Evolutionary conservation across 306 rosid genomes (phyloP), one percentile per base, ranked within the genome.

Genomic region (Echinosophora koreensis): DNA sequence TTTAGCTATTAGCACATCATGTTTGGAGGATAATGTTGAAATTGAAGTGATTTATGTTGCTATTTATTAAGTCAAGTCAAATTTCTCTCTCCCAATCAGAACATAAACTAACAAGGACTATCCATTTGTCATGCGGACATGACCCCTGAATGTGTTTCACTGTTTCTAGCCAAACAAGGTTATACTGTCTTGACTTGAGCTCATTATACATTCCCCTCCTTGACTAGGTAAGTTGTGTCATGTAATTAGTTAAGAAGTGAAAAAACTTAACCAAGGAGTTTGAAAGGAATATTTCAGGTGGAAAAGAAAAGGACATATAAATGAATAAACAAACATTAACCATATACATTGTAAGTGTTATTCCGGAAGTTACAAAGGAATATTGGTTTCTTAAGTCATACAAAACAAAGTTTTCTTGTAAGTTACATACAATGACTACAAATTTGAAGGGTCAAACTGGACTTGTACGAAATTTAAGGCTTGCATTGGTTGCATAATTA

Each of bases 101-200:
- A 77, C 51, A 54, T 56, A 46, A 37, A 28, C 28, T 35, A 41
- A 49, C 54, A 9, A 58, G 73, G 59, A 22, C 5, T 52, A 18
- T 66, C 72, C 86, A 78, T 54, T 72, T 84, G 83, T 81, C 77
- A 80, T 35, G 64, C 16, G 44, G 51, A 56, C 59, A 58, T 4
- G 15, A 11, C 55, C 28, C 57, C 47, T 16, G 38, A 18, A 49
- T 63, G 38, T 49, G 52, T 4, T 75, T 49, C 8, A 39, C 44
- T 39, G 2, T 22, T 30, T 46, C 28, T 14, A 22, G 27, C 7
- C 52, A 16, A 15, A 27, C 44, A 34, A 9, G 8, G 27, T 27
- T 16, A 63, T 16, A 63, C 42, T 16, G 12, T 34, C 47, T 69
- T 69, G 60, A 34, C 3, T 51, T 18, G 47, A 71, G 65, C 3